Evolutionary conservation across 768 basidiomycete species (phyloP), one percentile per base, ranked within the genome.

Genomic region (Pisolithus albus): DNA sequence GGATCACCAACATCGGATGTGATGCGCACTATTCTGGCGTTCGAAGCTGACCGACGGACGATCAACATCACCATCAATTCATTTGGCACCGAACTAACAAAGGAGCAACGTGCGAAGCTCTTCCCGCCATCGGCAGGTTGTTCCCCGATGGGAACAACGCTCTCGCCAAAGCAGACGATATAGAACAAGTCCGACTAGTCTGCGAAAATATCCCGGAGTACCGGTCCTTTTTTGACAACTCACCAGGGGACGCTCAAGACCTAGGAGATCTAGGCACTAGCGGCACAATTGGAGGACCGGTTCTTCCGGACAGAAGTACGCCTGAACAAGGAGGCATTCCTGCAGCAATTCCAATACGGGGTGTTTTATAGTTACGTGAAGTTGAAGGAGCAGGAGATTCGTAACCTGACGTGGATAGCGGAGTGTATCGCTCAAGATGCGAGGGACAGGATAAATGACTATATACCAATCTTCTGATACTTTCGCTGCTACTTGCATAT

Each of bases 1-100:
- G 86, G 91, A 39, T 78, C 81, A 9, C 90, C 96, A 0, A 97
- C 96, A 3, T 77, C 82, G 13, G 92, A 95, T 41, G 83, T 92
- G 57, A 98, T 98, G 96, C 81, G 86, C 54, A 79, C 77, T 37
- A 92, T 96, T 62, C 83, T 99, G 52, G 77, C 86, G 7, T 99
- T 99, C 62, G 96, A 99, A 74, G 96, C 95, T 24, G 96, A 99
- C 72, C 80, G 96, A 34, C 84, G 96, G 47, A 87, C 93, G 1
- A 86, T 98, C 67, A 99, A 98, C 75, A 97, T 99, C 70, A 96
- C 96, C 32, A 90, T 99, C 75, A 99, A 99, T 76, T 98, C 96
- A 11, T 95, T 98, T 72, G 87, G 86, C 53, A 97, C 96, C 4
- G 92, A 92, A 61, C 80, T 99, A 53, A 77, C 86, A 38, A 99